These are phyloP conservation scores for Fusarium paranaense DNA, from an alignment of 2,329 filamentous ascomycete genomes.

Conservation along the genomic window DNA sequence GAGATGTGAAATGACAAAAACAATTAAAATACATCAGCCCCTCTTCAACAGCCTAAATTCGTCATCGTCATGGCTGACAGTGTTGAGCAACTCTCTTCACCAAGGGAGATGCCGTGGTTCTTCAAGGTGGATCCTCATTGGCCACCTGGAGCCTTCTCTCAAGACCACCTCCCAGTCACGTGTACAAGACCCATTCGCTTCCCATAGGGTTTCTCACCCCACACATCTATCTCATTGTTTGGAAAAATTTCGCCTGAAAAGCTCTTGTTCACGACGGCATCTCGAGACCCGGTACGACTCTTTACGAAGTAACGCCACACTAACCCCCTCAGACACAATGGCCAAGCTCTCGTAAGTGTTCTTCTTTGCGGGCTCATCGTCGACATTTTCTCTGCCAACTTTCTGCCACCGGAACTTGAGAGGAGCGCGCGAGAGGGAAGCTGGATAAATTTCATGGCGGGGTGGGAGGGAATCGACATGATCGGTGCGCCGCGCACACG, in stretches of 20 bases:
- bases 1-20: accelerated
- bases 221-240: constrained; percentile 46
- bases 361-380: constrained; percentile 8
- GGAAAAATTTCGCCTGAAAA: constrained; percentile 51
- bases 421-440: constrained; percentile 14
- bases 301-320: constrained; percentile 56
- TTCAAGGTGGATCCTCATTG: constrained; percentile 3
- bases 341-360: constrained; percentile 71
- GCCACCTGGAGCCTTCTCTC: constrained; percentile 17
- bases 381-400: constrained; percentile 31
- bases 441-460: constrained; percentile 20
- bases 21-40: too few species aligned
- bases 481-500: constrained; percentile 31
- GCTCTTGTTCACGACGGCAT: constrained; percentile 51
- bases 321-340: constrained; percentile 65
- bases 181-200: constrained; percentile 46
- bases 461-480: constrained; percentile 24
- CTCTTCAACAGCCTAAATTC: not conserved
- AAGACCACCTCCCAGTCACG: constrained; percentile 44
- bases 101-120: not conserved
- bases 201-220: constrained; percentile 56
- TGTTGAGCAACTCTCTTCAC: not conserved
- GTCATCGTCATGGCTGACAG: not conserved
- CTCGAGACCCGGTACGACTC: constrained; percentile 52
- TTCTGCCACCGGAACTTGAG: constrained; percentile 7